Evolutionary conservation across 1,284 basidiomycete genomes (phyloP).

Genomic region (Sanguinoderma infundibulare): DNA sequence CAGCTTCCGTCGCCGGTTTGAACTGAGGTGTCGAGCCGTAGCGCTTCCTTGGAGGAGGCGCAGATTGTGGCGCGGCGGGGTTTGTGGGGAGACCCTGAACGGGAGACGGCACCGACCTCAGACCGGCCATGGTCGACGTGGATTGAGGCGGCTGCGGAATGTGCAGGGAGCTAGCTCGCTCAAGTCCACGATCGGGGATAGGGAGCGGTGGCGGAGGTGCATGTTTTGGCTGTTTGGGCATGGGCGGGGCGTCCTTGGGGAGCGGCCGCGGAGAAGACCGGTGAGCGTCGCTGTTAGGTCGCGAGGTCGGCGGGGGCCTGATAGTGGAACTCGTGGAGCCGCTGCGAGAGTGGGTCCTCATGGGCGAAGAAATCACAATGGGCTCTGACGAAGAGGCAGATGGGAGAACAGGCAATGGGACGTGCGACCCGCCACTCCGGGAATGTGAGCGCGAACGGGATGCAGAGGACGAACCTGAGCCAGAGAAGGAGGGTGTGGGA

Average conservation of each 20-base stretch:
- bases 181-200: not conserved
- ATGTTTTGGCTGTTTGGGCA: not conserved
- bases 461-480: slow-evolving; percentile 1
- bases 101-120: too few relatives aligned
- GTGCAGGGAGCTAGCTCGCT: too few relatives aligned
- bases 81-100: not conserved
- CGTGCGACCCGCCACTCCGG: slow-evolving; percentile 14
- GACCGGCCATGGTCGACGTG: not conserved
- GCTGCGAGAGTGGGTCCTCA: slow-evolving; percentile 15
- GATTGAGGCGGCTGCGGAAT: too few relatives aligned
- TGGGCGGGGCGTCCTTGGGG: not conserved
- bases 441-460: slow-evolving; percentile 11
- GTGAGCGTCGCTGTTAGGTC: slow-evolving; percentile 1
- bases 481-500: not conserved
- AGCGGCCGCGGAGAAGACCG: slow-evolving; percentile 2
- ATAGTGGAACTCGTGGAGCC: not conserved
- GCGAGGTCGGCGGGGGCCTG: slow-evolving; percentile 1
- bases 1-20: not conserved
- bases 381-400: slow-evolving; percentile 21
- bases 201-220: slow-evolving; percentile 14
- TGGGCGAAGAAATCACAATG: slow-evolving; percentile 17
- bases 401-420: slow-evolving; percentile 13
- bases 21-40: not conserved
- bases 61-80: not conserved
- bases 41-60: not conserved